Conservation (phyloP, 2,329 filamentous ascomycete genomes). For the Ambrosiella beaveri region DNA sequence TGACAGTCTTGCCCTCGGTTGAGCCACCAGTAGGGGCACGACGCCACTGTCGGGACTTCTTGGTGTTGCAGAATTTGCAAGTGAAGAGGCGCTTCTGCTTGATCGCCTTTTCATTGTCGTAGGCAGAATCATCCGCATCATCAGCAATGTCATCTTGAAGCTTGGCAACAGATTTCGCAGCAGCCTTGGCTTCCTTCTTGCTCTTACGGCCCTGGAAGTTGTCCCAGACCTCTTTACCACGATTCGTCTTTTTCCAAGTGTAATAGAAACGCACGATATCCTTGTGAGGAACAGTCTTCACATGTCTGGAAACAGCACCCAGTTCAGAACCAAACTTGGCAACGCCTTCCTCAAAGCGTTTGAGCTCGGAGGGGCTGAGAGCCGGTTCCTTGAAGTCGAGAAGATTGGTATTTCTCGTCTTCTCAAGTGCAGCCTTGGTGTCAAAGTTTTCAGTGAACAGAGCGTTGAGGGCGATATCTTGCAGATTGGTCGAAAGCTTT, state of each 20-base stretch:
- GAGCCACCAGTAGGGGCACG: constrained; percentile 58
- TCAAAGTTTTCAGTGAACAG: constrained; percentile 59
- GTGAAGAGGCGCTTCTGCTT: constrained; percentile 68
- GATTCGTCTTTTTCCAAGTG: constrained; percentile 88
- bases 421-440: constrained; percentile 49
- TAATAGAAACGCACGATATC: constrained; percentile 89
- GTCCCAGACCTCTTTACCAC: constrained; percentile 78
- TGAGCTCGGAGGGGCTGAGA: constrained; percentile 58
- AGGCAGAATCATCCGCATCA: constrained; percentile 85
- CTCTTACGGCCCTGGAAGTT: constrained; percentile 74
- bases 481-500: constrained; percentile 64
- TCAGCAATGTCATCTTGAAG: constrained; percentile 85
- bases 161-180: constrained; percentile 53
- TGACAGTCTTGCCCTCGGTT: constrained; percentile 41
- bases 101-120: constrained; percentile 70
- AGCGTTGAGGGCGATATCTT: constrained; percentile 64
- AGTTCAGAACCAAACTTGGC: constrained; percentile 83
- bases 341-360: constrained; percentile 84
- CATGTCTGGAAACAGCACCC: constrained; percentile 63
- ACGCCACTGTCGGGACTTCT: constrained; percentile 74
- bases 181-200: constrained; percentile 68
- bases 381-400: constrained; percentile 71
- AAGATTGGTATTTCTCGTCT: constrained; percentile 50
- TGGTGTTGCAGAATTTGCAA: constrained; percentile 82
- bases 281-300: constrained; percentile 57